Conservation (phyloP, 1,284 basidiomycete species). For the Moesziomyces sp. region DNA sequence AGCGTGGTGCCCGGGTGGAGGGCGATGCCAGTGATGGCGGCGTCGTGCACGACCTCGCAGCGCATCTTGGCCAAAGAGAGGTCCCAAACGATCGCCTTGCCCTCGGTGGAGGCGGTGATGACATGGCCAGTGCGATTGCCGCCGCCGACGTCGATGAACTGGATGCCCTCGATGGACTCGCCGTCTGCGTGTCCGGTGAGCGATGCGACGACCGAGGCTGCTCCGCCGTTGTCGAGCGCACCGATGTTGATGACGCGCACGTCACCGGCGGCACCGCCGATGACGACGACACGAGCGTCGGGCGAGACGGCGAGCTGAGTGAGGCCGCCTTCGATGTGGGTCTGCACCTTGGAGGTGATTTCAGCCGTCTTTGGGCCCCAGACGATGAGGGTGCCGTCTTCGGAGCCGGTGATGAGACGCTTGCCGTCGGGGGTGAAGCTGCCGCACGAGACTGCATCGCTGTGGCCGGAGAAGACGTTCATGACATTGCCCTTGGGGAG, state of each 20-base stretch:
- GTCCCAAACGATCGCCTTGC: conserved; percentile 94
- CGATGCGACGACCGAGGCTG: conserved; percentile 80
- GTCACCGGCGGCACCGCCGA: conserved; percentile 84
- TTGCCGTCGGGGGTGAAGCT: conserved; percentile 86
- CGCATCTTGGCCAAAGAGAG: conserved; percentile 73
- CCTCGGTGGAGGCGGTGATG: conserved; percentile 91
- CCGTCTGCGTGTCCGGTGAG: conserved; percentile 86
- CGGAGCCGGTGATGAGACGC: conserved; percentile 84
- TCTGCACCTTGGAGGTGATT: conserved; percentile 80
- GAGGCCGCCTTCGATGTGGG: conserved; percentile 78
- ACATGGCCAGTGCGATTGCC: conserved; percentile 74
- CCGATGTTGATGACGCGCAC: conserved; percentile 85
- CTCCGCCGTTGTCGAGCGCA: conserved; percentile 70
- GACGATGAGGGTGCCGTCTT: conserved; percentile 83
- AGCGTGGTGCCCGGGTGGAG: conserved; percentile 85
- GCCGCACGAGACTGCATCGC: conserved; percentile 84
- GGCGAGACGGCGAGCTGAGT: conserved; percentile 86
- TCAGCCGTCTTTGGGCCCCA: conserved; percentile 88
- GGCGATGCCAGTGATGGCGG: conserved; percentile 46
- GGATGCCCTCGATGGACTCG: conserved; percentile 88
- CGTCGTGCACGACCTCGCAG: conserved; percentile 49
- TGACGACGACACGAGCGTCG: conserved; percentile 75
- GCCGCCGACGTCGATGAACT: conserved; percentile 82
- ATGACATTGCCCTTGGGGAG: conserved; percentile 90
- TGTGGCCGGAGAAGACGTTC: conserved; percentile 95